These are phyloP conservation scores for Globisporangium nagaii DNA, from an alignment of 352 stramenopile genomes.

Conservation along the genomic window DNA sequence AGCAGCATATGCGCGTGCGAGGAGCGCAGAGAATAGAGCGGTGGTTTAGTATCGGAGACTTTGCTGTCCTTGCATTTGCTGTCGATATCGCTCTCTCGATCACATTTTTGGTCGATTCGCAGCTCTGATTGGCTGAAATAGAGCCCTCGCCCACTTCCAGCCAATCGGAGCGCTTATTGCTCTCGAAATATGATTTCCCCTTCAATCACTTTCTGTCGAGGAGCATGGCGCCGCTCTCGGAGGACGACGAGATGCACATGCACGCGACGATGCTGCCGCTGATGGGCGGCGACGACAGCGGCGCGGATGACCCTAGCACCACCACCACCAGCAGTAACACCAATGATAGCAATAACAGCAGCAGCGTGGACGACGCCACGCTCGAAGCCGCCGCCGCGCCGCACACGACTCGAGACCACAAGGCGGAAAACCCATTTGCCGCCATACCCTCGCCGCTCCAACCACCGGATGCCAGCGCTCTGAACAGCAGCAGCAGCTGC, in stretches of 20 bases:
- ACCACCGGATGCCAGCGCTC: neutral
- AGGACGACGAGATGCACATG: constrained; percentile 15
- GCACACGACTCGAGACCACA: neutral
- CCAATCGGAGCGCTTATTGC: neutral
- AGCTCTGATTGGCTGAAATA: neutral
- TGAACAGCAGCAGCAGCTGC: neutral
- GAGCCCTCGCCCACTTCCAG: neutral
- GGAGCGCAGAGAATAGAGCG: neutral
- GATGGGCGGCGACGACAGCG: neutral
- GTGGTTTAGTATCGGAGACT: neutral
- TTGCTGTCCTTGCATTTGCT: too few relatives aligned
- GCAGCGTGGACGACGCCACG: neutral
- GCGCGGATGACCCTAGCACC: neutral
- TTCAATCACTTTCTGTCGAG: neutral
- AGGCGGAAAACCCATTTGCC: constrained; percentile 6
- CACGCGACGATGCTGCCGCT: constrained; percentile 11
- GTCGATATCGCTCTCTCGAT: neutral
- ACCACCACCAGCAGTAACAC: neutral
- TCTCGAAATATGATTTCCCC: neutral
- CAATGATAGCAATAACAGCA: neutral
- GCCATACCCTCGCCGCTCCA: neutral
- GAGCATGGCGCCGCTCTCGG: neutral
- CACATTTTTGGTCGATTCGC: neutral
- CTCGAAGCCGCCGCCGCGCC: neutral
- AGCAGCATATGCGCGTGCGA: neutral